Evolutionary conservation across 352 stramenopile species (phyloP).

Genomic region (Pythium myriotylum): DNA sequence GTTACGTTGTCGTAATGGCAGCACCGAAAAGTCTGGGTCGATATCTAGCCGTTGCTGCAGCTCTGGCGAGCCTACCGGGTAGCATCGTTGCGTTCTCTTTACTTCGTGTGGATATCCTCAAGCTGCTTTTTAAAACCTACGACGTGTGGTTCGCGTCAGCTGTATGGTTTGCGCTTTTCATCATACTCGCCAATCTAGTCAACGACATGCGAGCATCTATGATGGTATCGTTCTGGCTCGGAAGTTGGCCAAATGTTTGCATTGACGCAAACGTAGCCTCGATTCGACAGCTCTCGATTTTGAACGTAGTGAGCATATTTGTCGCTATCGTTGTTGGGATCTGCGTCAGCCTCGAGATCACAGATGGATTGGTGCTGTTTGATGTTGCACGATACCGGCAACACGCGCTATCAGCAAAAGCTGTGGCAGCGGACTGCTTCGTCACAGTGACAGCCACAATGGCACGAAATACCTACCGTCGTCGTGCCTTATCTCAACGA

Average conservation of each 20-base stretch:
- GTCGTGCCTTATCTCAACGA: background rate
- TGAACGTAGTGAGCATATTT: conserved; percentile 13
- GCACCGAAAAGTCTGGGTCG: background rate
- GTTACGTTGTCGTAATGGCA: background rate
- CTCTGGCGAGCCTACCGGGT: background rate
- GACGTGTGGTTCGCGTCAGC: conserved; percentile 21
- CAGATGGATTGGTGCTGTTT: conserved; percentile 12
- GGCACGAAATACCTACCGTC: conserved; percentile 18
- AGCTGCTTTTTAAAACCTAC: conserved; percentile 11
- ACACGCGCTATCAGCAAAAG: conserved; percentile 1
- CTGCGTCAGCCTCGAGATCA: conserved; percentile 4
- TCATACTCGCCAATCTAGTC: conserved; percentile 8
- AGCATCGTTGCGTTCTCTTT: background rate
- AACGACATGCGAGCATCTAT: background rate
- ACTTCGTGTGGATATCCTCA: conserved; percentile 17
- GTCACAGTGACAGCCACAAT: conserved; percentile 9
- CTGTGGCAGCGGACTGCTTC: conserved; percentile 3
- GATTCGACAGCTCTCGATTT: conserved; percentile 9
- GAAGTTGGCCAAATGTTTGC: conserved; percentile 15
- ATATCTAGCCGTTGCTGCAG: background rate
- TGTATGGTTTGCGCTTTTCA: conserved; percentile 5
- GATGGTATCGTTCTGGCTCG: conserved; percentile 3
- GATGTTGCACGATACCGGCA: conserved; percentile 10
- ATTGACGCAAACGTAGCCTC: conserved; percentile 11
- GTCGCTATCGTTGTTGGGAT: conserved; percentile 3